Base-by-base conservation (phyloP, 202 grass and related monocot species). In the Dendrocalamus latiflorus region DNA sequence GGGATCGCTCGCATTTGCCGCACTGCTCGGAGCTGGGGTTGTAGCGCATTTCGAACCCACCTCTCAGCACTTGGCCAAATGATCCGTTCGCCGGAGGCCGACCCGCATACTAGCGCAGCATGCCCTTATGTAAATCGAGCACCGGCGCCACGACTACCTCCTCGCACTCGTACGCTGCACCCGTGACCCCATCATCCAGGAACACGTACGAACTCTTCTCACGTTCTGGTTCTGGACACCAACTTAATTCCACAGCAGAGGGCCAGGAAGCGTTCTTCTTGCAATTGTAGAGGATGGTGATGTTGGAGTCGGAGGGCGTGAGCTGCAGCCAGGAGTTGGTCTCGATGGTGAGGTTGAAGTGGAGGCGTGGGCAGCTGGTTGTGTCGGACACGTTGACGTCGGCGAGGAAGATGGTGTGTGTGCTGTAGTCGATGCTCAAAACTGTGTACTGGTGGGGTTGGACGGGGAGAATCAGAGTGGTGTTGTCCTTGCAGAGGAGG, bases 221-320 rank as follows among this genome's bases (percentile, higher is more conserved):
- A 1, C 34, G 28, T 17, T 0, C 69, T 36, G 1, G 25, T 11
- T 48, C 70, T 10, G 0, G 38, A 4, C 88, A 89, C 4, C 58
- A 49, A 0, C 0, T 34, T 79, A 70, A 0, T 4, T 34, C 16
- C 50, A n/a, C 18, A 1, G 53, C 18, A 0, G 44, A 65, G 5
- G 75, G 0, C 69, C 0, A 3, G 0, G 70, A 75, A 2, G 16
- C 0, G 58, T 37, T 86, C 24, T 24, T 72, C 2, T 12, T 58
- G 78, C 89, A 79, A 67, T 65, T 55, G 80, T 89, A 89, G 43
- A 92, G 65, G 86, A 92, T 65, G 78, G 90, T 84, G 86, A 92
- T 16, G 73, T 80, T 86, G 57, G 83, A 59, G 18, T 80, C 79
- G 0, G 36, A 78, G 10, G 0, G 2, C 3, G 86, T n/a, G 54